Evolutionary conservation across 305 asterid genomes (phyloP).

Genomic region (Solanum hybrid): DNA sequence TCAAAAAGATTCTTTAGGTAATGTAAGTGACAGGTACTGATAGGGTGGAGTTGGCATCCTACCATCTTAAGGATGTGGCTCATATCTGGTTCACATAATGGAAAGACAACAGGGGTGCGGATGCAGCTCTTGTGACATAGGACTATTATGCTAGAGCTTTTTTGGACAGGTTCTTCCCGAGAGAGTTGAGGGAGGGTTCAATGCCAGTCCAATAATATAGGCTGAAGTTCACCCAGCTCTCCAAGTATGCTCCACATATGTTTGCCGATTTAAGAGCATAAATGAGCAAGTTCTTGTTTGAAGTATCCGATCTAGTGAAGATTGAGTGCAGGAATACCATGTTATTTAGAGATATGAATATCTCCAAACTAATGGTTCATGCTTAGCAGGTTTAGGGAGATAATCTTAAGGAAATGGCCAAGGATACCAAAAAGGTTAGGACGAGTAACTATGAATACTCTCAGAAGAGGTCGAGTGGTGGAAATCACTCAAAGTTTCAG

Average conservation of each 20-base stretch:
- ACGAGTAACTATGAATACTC: neutral
- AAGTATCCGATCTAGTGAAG: neutral
- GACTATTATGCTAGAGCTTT: neutral
- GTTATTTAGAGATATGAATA: neutral
- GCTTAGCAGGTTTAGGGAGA: neutral
- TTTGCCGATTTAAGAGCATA: no score
- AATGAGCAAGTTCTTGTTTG: neutral
- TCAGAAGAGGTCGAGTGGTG: neutral
- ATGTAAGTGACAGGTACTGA: neutral
- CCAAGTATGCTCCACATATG: neutral
- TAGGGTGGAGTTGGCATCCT: neutral
- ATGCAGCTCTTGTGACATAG: no score
- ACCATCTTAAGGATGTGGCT: neutral
- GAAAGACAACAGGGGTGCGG: neutral
- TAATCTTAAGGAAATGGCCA: neutral
- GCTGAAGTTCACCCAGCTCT: neutral
- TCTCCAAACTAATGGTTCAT: neutral
- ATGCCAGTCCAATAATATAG: no score
- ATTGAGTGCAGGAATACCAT: neutral
- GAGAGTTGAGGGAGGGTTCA: neutral
- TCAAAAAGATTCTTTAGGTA: neutral
- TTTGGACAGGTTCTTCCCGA: neutral
- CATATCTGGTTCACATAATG: neutral
- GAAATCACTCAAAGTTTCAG: neutral
- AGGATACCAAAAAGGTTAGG: neutral